Base-by-base conservation (phyloP, 2,329 filamentous ascomycete species). In the Anisogramma anomala region DNA sequence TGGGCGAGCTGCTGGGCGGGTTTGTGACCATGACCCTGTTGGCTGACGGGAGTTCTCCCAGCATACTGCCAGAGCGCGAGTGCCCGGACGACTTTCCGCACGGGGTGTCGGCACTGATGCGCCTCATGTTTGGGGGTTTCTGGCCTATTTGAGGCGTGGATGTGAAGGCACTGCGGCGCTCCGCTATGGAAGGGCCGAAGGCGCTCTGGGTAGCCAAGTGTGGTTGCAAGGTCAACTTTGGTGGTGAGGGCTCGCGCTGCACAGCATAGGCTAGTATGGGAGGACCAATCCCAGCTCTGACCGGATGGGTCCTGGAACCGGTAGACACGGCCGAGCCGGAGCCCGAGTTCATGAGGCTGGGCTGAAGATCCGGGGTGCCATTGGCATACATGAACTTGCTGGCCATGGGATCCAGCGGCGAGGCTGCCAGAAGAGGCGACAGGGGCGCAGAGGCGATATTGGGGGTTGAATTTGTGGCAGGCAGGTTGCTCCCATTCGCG, bases 321-420 rank as follows among this genome's bases (percentile, higher is more conserved):
- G 58, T 63, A 7, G 69, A 73, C 33, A 67, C 57, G 6, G 58
- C 58, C 2, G 72, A 74, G 22, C 60, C 61, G 0, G 71, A 62
- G 31, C 60, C 54, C 40, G 60, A 57, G 8, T 64, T 55, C 8
- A 54, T 41, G 31, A 59, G 58, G 54, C 53, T 46, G 53, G 54
- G 51, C 39, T 63, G 66, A 6, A 68, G 45, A 42, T 78, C 71
- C 2, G 73, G 71, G 11, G 64, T 64, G 22, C 79, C 78, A 58
- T 84, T 82, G 45, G 80, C 83, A 56, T 86, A 82, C 58, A 87
- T 77, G 64, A 88, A 86, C 55, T 83, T 84, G 59, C 67, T 68
- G 6, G 67, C 53, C n/a, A 57, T 48, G 25, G 60, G 58, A 45
- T 69, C 66, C 33, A 61, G 56, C 3, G 55, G 55, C 13, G 59